Base-by-base conservation (phyloP, 177 flowering plant genomes). In the Vitis hybrid region DNA sequence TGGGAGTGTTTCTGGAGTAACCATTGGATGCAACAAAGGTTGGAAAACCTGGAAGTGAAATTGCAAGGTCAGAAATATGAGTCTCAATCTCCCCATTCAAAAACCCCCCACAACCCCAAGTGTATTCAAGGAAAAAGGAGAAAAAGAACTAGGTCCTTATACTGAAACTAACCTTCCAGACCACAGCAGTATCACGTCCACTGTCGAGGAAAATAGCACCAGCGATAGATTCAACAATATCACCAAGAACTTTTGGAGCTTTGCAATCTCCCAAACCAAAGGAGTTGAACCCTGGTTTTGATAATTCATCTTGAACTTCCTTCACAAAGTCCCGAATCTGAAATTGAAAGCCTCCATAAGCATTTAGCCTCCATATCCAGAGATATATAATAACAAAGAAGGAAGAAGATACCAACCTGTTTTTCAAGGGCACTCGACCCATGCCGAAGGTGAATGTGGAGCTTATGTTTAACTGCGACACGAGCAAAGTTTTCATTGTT, bases 161-260 rank as follows among this genome's bases (percentile, higher is more conserved):
- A 49, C n/a, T 19, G 18, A 63, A 84, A 68, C 79, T 73, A 60
- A 95, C 99, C 95, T 74, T 78, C 99, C 99, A 96, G 11, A 93
- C 99, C 73, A 65, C 84, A 13, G 88, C 63, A 67, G 97, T 94
- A 74, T 90, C 78, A 66, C 81, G 85, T 22, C 86, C 91, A 64
- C 87, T 84, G 64, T 96, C 99, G 14, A 96, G 93, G 76, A 93
- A 96, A 64, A 96, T 84, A 56, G 99, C 91, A 76, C 99, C 99
- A 22, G 98, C 99, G 71, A 96, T 90, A 14, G 99, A 96, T 77
- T 96, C 99, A 70, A 96, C 81, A 74, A 96, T 94, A 75, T 96
- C 99, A 29, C 98, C 98, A 54, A 96, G 99, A 70, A 96, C 99
- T 81, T 96, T 96, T 2, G 99, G 99, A 69, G 99, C 99, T 83